Conservation (phyloP, 108 stramenopile species). For the Asterionellopsis glacialis region DNA sequence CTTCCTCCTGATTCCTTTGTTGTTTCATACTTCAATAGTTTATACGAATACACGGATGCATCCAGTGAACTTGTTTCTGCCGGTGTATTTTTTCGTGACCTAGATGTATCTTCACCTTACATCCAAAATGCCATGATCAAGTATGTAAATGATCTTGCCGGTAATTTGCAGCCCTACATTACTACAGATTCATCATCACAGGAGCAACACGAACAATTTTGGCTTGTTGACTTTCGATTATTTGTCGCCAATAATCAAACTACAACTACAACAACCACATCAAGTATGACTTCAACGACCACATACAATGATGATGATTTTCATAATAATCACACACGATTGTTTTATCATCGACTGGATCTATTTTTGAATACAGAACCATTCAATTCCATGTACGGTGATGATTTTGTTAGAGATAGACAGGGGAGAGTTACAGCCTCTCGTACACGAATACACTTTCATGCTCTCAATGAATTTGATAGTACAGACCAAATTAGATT, state of each 20-base stretch:
- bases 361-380: neutral
- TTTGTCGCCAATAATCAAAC: constrained; percentile 3
- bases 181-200: too few species aligned
- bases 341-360: constrained; percentile 6
- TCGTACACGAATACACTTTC: neutral
- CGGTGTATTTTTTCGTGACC: neutral
- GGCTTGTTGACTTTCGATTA: neutral
- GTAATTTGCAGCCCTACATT: too few species aligned
- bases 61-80: neutral
- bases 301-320: too few species aligned
- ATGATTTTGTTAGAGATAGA: constrained; percentile 1
- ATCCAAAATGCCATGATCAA: neutral
- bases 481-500: neutral
- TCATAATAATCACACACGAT: too few species aligned
- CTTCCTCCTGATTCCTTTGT: constrained; percentile 13
- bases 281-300: too few species aligned
- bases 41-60: neutral
- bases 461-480: neutral
- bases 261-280: neutral
- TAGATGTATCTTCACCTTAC: neutral
- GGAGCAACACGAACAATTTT: neutral
- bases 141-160: constrained; percentile 3
- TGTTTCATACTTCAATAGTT: constrained; percentile 1
- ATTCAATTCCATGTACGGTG: neutral
- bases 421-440: constrained; percentile 4